A percentile compares a stretch with the other conserved stretches of the same genome.
These are phyloP conservation scores for Phtheirospermum japonicum DNA, from an alignment of 257 asterid genomes.

Conservation along the genomic window DNA sequence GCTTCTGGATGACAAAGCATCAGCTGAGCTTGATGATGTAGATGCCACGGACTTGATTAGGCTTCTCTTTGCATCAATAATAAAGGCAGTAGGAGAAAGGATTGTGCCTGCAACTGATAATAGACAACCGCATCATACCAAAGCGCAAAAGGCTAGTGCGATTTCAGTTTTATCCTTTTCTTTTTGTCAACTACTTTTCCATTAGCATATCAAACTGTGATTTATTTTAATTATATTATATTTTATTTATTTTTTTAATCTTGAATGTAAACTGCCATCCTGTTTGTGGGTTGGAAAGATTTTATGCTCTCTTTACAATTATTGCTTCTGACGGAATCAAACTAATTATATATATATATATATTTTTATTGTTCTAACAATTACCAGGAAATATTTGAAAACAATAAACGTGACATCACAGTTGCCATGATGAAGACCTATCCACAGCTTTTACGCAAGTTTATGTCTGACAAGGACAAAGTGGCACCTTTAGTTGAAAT, in stretches of 20 bases:
- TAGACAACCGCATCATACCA: constrained; percentile 22
- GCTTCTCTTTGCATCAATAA: constrained; percentile 79
- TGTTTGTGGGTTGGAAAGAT: constrained; percentile 17
- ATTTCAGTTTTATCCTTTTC: constrained; percentile 2
- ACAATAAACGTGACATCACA: constrained; percentile 64
- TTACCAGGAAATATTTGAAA: constrained; percentile 72
- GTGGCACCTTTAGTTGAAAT: constrained; percentile 73
- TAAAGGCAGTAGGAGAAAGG: constrained; percentile 94
- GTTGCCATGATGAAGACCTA: constrained; percentile 85
- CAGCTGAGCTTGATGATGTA: constrained; percentile 73
- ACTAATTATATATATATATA: constrained; percentile 12
- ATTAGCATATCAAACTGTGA: not conserved
- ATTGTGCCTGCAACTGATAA: constrained; percentile 61
- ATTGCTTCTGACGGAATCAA: constrained; percentile 2
- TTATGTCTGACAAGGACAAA: constrained; percentile 86
- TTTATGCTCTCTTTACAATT: not conserved
- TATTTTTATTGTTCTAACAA: constrained; percentile 14
- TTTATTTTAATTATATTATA: not conserved
- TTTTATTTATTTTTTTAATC: constrained; percentile 2
- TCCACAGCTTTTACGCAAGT: constrained; percentile 81
- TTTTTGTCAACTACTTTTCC: constrained; percentile 10
- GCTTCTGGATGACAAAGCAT: constrained; percentile 79
- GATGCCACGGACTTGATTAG: constrained; percentile 93
- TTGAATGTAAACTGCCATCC: constrained; percentile 9
- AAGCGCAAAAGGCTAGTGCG: constrained; percentile 5